phyloP scores from a whole-genome alignment of 495 filamentous ascomycete genomes.

The Hypoxylon subgilvum region DNA sequence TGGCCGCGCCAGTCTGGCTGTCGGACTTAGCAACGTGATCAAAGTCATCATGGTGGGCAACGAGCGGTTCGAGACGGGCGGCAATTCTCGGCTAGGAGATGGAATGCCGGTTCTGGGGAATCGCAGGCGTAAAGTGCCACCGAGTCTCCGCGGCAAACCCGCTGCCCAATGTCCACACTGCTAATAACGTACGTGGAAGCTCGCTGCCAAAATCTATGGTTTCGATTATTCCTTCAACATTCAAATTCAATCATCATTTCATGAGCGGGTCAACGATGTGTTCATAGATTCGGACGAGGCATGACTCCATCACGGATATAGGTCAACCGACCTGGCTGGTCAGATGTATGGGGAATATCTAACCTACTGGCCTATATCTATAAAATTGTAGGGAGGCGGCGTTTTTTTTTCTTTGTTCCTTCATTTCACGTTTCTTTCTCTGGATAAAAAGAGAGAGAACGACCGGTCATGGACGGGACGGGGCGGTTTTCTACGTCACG shows the following conservation, averaged over 20 bases:
- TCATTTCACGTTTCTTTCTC: no score
- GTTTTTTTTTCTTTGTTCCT: no score
- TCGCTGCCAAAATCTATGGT: background rate
- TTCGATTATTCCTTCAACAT: background rate
- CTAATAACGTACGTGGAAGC: background rate
- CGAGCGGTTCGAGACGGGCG: slow-evolving; percentile 60
- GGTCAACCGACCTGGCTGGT: slow-evolving; percentile 19
- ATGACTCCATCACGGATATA: slow-evolving; percentile 20
- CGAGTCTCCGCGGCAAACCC: slow-evolving; percentile 32
- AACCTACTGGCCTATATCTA: no score
- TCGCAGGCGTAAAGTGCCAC: slow-evolving; percentile 43
- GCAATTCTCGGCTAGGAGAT: slow-evolving; percentile 37
- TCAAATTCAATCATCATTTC: slow-evolving; percentile 4
- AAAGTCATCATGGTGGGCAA: slow-evolving; percentile 69
- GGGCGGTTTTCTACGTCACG: no score
- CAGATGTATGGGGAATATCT: no score
- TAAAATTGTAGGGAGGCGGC: no score
- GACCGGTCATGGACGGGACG: no score
- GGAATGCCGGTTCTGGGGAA: slow-evolving; percentile 38
- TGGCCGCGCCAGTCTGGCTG: slow-evolving; percentile 64
- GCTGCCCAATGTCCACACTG: slow-evolving; percentile 21
- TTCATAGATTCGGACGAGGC: slow-evolving; percentile 15
- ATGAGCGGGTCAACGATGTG: slow-evolving; percentile 16
- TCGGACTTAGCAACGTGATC: slow-evolving; percentile 70
- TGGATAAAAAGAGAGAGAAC: no score